phyloP scores from a whole-genome alignment of 805 yeast genomes.

The Barnettozyma sucrosica region DNA sequence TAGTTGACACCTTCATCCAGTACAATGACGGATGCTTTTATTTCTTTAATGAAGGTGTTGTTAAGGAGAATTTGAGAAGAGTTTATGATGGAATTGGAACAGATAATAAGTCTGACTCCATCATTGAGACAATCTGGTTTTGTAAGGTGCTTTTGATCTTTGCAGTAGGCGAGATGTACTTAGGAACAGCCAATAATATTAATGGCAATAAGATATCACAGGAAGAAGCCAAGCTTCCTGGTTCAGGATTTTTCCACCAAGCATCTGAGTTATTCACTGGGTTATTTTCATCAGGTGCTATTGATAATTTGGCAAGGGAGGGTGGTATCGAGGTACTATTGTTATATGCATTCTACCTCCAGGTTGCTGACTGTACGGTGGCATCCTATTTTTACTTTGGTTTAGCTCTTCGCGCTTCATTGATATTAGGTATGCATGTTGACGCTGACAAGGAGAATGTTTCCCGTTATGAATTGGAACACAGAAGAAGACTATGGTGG shows the following conservation, averaged over 20 bases:
- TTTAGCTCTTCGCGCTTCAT: constrained; percentile 63
- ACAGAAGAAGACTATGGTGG: constrained; percentile 83
- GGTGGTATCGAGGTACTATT: constrained; percentile 76
- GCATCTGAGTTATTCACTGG: constrained; percentile 78
- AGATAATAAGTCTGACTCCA: constrained; percentile 39
- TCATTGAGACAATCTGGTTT: constrained; percentile 74
- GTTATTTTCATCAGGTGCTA: constrained; percentile 71
- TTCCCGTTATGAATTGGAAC: constrained; percentile 68
- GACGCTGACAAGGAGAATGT: constrained; percentile 70
- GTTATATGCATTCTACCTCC: constrained; percentile 71
- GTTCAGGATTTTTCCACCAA: constrained; percentile 71
- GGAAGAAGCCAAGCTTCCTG: constrained; percentile 52
- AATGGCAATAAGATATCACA: constrained; percentile 37
- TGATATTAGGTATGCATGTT: constrained; percentile 75
- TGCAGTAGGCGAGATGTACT: constrained; percentile 78
- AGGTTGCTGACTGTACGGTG: constrained; percentile 79
- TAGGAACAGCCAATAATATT: constrained; percentile 65
- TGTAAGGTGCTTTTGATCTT: constrained; percentile 69
- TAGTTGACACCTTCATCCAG: constrained; percentile 71
- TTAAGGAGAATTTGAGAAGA: constrained; percentile 58
- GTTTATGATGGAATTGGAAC: constrained; percentile 44
- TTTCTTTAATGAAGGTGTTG: constrained; percentile 77
- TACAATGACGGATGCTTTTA: constrained; percentile 83
- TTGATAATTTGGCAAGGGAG: constrained; percentile 70
- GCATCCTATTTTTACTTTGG: constrained; percentile 80